Evolutionary conservation across 495 filamentous ascomycete species (phyloP).

Genomic region (Lophiotrema nucula): DNA sequence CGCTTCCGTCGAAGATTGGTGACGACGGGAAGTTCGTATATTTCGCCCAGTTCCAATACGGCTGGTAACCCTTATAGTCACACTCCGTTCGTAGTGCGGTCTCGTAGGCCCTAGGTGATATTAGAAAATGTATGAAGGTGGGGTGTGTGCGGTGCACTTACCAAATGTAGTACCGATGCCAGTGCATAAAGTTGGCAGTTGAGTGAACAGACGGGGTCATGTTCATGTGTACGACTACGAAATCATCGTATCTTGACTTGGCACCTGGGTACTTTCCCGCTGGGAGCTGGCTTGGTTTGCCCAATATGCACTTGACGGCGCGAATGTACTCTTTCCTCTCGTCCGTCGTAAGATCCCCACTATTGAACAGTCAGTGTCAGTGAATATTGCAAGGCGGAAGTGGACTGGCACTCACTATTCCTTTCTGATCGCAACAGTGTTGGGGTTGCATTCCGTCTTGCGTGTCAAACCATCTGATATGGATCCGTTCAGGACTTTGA

Average conservation of each 20-base stretch:
- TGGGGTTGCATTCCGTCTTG: slow-evolving; percentile 8
- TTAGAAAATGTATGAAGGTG: not conserved
- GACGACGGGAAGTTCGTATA: slow-evolving; percentile 20
- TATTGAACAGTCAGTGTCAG: too few relatives aligned
- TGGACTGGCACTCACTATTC: slow-evolving; percentile 27
- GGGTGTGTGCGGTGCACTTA: not conserved
- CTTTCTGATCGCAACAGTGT: slow-evolving; percentile 26
- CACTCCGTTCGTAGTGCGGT: slow-evolving; percentile 31
- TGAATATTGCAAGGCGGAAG: too few relatives aligned
- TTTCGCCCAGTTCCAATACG: slow-evolving; percentile 35
- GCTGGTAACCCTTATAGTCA: slow-evolving; percentile 29
- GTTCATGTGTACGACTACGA: slow-evolving; percentile 30
- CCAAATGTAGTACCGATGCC: slow-evolving; percentile 34
- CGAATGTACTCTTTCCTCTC: slow-evolving; percentile 29
- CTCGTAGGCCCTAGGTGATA: slow-evolving; percentile 24
- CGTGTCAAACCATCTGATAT: slow-evolving; percentile 26
- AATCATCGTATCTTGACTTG: slow-evolving; percentile 30
- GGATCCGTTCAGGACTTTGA: slow-evolving; percentile 27
- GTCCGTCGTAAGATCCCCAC: slow-evolving; percentile 29
- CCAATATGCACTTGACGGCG: slow-evolving; percentile 28
- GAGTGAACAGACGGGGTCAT: slow-evolving; percentile 30
- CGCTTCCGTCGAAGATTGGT: slow-evolving; percentile 31
- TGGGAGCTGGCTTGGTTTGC: slow-evolving; percentile 22
- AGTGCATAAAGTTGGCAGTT: slow-evolving; percentile 29
- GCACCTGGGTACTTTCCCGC: slow-evolving; percentile 27